These are phyloP conservation scores for Lentinula detonsa DNA, from an alignment of 768 basidiomycete genomes.

Conservation along the genomic window DNA sequence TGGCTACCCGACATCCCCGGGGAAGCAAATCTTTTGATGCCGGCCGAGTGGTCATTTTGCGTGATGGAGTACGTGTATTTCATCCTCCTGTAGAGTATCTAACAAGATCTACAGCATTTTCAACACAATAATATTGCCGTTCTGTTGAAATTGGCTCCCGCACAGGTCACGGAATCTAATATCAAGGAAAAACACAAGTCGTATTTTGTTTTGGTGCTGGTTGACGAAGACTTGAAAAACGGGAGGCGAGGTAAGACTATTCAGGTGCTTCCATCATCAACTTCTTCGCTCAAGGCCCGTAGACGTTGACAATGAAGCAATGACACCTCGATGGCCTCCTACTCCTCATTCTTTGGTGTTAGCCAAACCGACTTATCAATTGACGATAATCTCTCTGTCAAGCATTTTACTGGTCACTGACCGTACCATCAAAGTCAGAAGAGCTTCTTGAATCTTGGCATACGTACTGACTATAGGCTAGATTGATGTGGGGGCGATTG, in stretches of 20 bases:
- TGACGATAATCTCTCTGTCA: slow-evolving; percentile 56
- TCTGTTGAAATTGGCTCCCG: slow-evolving; percentile 58
- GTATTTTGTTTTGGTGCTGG: slow-evolving; percentile 70
- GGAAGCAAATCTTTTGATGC: slow-evolving; percentile 61
- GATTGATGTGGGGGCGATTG: slow-evolving; percentile 67
- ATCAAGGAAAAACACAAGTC: slow-evolving; percentile 42
- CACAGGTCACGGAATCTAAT: slow-evolving; percentile 36
- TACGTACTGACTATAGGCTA: slow-evolving; percentile 20
- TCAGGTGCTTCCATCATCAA: not conserved
- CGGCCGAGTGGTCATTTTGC: slow-evolving; percentile 80
- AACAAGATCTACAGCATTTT: slow-evolving; percentile 57
- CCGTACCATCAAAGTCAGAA: slow-evolving; percentile 58
- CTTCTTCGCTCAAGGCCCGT: not conserved
- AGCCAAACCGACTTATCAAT: slow-evolving; percentile 58
- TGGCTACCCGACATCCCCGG: slow-evolving; percentile 53
- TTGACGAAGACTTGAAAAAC: slow-evolving; percentile 54
- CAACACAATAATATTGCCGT: slow-evolving; percentile 62
- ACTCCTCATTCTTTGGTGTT: slow-evolving; percentile 37
- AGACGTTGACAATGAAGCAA: slow-evolving; percentile 53
- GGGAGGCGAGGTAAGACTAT: slow-evolving; percentile 40
- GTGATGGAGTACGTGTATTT: slow-evolving; percentile 59
- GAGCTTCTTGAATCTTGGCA: not conserved
- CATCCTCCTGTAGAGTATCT: slow-evolving; percentile 1
- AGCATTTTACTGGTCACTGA: slow-evolving; percentile 76
- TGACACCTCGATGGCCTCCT: slow-evolving; percentile 81